Evolutionary conservation across 2,329 filamentous ascomycete genomes (phyloP).

Genomic region (Ampelomyces quisqualis): DNA sequence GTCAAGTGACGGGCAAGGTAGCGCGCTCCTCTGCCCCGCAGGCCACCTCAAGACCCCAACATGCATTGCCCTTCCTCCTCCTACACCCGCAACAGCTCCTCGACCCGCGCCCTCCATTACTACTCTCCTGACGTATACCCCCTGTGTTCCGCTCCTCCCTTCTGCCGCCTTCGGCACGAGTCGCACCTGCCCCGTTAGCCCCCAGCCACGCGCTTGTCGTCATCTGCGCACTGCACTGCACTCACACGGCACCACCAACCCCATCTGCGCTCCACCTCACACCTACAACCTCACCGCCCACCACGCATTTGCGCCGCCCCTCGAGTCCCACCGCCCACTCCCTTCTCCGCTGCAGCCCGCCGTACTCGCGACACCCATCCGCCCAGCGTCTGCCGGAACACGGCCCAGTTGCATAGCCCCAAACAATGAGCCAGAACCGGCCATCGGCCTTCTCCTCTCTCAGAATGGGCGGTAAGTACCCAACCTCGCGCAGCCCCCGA

Average conservation of each 20-base stretch:
- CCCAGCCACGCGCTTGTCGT: conserved; percentile 21
- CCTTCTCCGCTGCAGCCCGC: conserved; percentile 49
- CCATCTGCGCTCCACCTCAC: conserved; percentile 24
- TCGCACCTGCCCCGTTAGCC: conserved; percentile 20
- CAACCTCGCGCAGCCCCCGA: background rate
- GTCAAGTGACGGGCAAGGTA: conserved; percentile 14
- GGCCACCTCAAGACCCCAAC: conserved; percentile 28
- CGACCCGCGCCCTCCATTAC: conserved; percentile 25
- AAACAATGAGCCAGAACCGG: conserved; percentile 82
- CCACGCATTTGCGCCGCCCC: conserved; percentile 54
- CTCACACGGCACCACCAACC: conserved; percentile 24
- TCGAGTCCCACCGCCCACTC: conserved; percentile 46
- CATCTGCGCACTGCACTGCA: conserved; percentile 24
- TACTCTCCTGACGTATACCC: conserved; percentile 10
- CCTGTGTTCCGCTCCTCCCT: conserved; percentile 10
- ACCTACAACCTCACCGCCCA: conserved; percentile 45
- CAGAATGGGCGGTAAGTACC: conserved; percentile 91
- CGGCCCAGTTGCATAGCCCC: conserved; percentile 27
- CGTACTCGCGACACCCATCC: conserved; percentile 46
- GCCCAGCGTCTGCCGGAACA: conserved; percentile 31
- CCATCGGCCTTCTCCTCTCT: conserved; percentile 83
- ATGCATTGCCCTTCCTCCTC: conserved; percentile 25
- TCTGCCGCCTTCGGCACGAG: conserved; percentile 16
- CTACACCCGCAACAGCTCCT: conserved; percentile 20
- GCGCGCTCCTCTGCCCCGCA: conserved; percentile 22